These are phyloP conservation scores for Yamadazyma spencermartinsiae DNA, from an alignment of 1,139 yeast genomes.

Conservation along the genomic window DNA sequence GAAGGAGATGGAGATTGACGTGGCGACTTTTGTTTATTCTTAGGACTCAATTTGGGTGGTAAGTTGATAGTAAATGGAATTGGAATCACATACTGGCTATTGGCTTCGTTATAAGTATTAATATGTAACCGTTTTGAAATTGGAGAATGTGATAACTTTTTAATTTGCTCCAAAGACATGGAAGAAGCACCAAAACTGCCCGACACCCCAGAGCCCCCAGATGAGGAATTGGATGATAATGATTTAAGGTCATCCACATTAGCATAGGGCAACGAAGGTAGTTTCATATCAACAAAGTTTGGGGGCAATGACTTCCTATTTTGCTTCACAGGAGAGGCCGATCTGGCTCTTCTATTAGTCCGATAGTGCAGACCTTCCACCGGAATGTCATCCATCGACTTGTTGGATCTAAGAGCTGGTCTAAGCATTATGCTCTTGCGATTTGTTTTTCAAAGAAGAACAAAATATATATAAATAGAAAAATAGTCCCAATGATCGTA, in stretches of 20 bases:
- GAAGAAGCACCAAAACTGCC: slow-evolving; percentile 4
- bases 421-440: not conserved
- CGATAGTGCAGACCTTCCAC: not conserved
- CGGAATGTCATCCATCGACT: not conserved
- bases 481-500: not conserved
- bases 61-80: slow-evolving; percentile 44
- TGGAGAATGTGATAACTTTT: slow-evolving; percentile 36
- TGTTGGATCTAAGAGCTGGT: not conserved
- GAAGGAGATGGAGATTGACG: not conserved
- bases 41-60: slow-evolving; percentile 44
- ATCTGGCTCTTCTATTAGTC: slow-evolving; percentile 28
- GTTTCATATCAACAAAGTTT: slow-evolving; percentile 22
- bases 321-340: slow-evolving; percentile 33
- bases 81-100: slow-evolving; percentile 37
- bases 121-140: slow-evolving; percentile 40
- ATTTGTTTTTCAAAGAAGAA: not conserved
- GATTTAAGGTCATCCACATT: slow-evolving; percentile 17
- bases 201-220: slow-evolving; percentile 8
- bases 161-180: slow-evolving; percentile 25
- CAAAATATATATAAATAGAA: not conserved
- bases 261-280: slow-evolving; percentile 25
- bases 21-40: slow-evolving; percentile 14
- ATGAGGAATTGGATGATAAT: slow-evolving; percentile 12
- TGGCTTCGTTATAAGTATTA: slow-evolving; percentile 22
- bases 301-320: slow-evolving; percentile 28